Evolutionary conservation across 257 asterid genomes (phyloP).

Genomic region (Solanum okadae): DNA sequence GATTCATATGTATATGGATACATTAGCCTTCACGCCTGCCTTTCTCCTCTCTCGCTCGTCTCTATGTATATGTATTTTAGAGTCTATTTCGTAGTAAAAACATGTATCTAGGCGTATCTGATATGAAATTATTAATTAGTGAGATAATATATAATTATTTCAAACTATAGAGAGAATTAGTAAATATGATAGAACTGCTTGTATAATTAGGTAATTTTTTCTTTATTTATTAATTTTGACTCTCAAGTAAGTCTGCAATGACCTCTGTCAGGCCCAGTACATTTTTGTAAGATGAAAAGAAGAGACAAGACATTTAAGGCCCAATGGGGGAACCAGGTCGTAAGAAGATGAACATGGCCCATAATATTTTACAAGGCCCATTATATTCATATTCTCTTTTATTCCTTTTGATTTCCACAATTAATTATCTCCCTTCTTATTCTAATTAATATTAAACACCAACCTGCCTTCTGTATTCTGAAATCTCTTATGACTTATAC

Average conservation of each 20-base stretch:
- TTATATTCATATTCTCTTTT: not conserved
- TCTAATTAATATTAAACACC: not conserved
- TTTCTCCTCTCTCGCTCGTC: not conserved
- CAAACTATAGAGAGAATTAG: not conserved
- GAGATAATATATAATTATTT: too few relatives aligned
- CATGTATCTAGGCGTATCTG: not conserved
- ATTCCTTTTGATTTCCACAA: too few relatives aligned
- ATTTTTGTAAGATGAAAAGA: not conserved
- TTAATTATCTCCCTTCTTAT: too few relatives aligned
- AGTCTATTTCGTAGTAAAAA: not conserved
- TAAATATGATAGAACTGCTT: too few relatives aligned
- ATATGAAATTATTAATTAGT: too few relatives aligned
- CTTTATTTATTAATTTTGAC: not conserved
- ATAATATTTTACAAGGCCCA: not conserved
- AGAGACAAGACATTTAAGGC: not conserved
- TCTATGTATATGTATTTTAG: not conserved
- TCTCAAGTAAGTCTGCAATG: not conserved
- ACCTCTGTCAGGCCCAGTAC: not conserved
- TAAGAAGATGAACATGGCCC: not conserved
- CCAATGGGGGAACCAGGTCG: conserved; percentile 20
- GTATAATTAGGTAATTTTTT: too few relatives aligned
- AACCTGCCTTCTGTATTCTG: not conserved
- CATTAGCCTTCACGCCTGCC: too few relatives aligned
- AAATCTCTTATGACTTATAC: not conserved
- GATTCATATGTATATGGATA: too few relatives aligned